Percentiles rank a stretch among this genome's conserved stretches.
These are phyloP conservation scores for Orbilia brochopaga DNA, from an alignment of 2,329 filamentous ascomycete species.

Conservation along the genomic window DNA sequence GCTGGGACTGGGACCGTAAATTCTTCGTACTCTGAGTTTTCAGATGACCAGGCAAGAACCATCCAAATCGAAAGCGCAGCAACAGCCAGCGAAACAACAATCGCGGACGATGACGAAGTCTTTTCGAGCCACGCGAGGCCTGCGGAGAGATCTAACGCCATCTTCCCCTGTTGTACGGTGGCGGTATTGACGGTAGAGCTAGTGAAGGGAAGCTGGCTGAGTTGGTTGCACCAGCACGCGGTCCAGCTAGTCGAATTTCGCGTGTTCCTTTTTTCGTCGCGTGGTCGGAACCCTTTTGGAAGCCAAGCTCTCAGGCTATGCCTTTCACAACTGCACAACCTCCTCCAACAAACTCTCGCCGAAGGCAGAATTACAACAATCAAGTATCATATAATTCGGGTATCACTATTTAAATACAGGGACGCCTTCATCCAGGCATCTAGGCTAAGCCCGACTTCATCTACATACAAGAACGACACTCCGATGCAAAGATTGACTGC, in stretches of 20 bases:
- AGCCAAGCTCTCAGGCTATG: too few species aligned
- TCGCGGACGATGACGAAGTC: constrained; percentile 8
- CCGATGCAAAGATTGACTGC: background rate
- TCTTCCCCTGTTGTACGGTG: background rate
- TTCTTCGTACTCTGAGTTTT: constrained; percentile 31
- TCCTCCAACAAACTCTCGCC: too few species aligned
- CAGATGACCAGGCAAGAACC: constrained; percentile 25
- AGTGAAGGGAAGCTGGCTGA: background rate
- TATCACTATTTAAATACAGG: constrained; percentile 1
- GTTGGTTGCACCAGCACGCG: background rate
- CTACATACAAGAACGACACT: background rate
- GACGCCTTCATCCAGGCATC: too few species aligned
- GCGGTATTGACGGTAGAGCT: too few species aligned
- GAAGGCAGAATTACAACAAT: background rate
- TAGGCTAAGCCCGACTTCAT: background rate
- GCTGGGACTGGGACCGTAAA: constrained; percentile 27
- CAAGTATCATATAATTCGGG: background rate
- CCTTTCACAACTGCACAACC: too few species aligned
- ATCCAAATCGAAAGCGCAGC: constrained; percentile 11
- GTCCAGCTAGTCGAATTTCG: background rate
- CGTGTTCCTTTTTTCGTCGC: background rate
- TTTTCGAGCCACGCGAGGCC: constrained; percentile 18
- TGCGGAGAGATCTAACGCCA: constrained; percentile 10
- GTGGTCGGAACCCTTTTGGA: background rate
- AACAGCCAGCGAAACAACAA: constrained; percentile 28